These are phyloP conservation scores for Limnomonas spitsbergensis DNA, from an alignment of 139 green algal genomes.

Conservation along the genomic window DNA sequence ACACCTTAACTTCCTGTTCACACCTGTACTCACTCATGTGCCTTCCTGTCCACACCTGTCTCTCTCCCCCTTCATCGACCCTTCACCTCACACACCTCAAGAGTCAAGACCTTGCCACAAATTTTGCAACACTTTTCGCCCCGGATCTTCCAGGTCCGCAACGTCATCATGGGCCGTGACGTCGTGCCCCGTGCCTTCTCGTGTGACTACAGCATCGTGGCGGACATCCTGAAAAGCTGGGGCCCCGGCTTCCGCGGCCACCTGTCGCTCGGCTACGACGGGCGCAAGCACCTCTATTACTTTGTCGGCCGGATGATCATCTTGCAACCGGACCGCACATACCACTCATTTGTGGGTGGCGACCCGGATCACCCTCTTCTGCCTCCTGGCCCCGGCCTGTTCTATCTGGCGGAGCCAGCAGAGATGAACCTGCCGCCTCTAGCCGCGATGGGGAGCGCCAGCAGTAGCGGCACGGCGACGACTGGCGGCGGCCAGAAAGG, in stretches of 20 bases:
- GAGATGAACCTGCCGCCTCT: not conserved
- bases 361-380: conserved; percentile 14
- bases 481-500: too few species aligned
- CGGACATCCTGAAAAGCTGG: conserved; percentile 59
- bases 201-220: conserved; percentile 91
- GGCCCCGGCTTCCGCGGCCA: conserved; percentile 71
- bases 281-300: conserved; percentile 38
- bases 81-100: too few species aligned
- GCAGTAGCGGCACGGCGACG: too few species aligned
- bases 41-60: too few species aligned
- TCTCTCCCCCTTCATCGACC: too few species aligned
- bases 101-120: too few species aligned
- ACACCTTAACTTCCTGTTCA: too few species aligned
- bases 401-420: conserved; percentile 1
- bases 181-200: conserved; percentile 95
- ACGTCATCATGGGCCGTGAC: conserved; percentile 86
- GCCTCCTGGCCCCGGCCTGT: conserved; percentile 4
- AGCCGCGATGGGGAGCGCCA: too few species aligned
- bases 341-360: not conserved
- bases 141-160: too few species aligned
- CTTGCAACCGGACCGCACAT: conserved; percentile 74
- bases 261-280: conserved; percentile 49
- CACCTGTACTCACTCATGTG: too few species aligned
- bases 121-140: too few species aligned
- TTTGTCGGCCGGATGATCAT: conserved; percentile 68